Percentiles rank a stretch among this genome's conserved stretches.
Conservation (phyloP, 2,329 filamentous ascomycete species). For the Lecanicillium sp. region DNA sequence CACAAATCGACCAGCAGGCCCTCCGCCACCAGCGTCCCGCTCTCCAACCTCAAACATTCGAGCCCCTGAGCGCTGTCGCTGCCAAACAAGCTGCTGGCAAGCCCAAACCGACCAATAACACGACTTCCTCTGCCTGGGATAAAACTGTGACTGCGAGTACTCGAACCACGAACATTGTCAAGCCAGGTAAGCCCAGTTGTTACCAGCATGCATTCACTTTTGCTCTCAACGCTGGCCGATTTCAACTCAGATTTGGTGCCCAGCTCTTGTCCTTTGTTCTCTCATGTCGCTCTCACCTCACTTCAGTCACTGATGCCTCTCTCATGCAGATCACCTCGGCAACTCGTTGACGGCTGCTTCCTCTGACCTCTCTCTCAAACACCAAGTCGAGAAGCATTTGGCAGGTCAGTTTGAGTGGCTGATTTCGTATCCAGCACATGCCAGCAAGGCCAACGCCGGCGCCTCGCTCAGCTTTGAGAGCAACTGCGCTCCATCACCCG, state of each 20-base stretch:
- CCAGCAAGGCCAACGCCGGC: conserved; percentile 14
- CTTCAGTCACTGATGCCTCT: no score
- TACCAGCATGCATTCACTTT: no score
- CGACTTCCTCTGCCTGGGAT: neutral
- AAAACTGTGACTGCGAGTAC: no score
- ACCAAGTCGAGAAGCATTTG: conserved; percentile 34
- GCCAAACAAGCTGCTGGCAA: neutral
- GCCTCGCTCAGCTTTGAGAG: conserved; percentile 9
- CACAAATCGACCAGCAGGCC: conserved; percentile 14
- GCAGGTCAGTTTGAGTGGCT: conserved; percentile 45
- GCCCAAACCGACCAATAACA: neutral
- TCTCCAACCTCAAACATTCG: conserved; percentile 23
- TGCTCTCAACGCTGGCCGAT: no score
- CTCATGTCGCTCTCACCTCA: no score
- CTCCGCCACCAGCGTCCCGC: conserved; percentile 20
- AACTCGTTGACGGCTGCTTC: conserved; percentile 14
- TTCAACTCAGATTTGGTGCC: no score
- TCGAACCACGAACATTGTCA: no score
- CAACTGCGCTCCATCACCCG: conserved; percentile 14
- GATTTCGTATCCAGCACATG: conserved; percentile 29
- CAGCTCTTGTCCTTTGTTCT: no score
- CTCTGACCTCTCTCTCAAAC: conserved; percentile 16
- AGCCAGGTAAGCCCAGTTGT: no score
- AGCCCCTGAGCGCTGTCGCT: conserved; percentile 13
- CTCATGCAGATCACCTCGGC: no score